A percentile compares a stretch with the other conserved stretches of the same genome.
Evolutionary conservation across 179 eudicot species (phyloP).

Genomic region (Camellia oleifera): DNA sequence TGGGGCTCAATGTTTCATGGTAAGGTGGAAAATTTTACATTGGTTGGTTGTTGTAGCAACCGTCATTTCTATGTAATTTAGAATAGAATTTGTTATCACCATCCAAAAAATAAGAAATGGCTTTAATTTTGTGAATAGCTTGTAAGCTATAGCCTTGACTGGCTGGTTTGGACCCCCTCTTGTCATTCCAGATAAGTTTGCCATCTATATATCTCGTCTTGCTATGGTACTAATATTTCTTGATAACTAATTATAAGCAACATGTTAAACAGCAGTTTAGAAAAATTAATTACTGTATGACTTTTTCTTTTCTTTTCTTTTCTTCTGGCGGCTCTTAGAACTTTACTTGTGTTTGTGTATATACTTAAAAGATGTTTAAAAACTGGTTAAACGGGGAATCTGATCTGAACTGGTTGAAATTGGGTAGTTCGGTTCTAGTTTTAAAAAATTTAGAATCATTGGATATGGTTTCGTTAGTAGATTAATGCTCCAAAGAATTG

Average conservation of each 20-base stretch:
- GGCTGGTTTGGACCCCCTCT: background rate
- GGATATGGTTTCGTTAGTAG: no score
- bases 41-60: background rate
- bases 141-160: background rate
- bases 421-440: no score
- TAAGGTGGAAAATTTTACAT: background rate
- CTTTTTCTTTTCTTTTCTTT: background rate
- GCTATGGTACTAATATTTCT: background rate
- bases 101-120: background rate
- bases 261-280: background rate
- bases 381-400: no score
- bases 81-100: slow-evolving; percentile 19
- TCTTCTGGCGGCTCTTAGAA: no score
- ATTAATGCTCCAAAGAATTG: no score
- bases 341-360: no score
- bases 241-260: background rate
- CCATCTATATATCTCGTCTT: background rate
- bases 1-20: background rate
- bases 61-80: slow-evolving; percentile 15
- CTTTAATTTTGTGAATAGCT: slow-evolving; percentile 2
- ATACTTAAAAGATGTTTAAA: no score
- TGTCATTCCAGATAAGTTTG: background rate
- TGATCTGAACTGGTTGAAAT: no score
- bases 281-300: background rate
- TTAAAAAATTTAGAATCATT: no score